These are phyloP conservation scores for Carex myosuroides DNA, from an alignment of 176 grass and related monocot genomes.

Conservation along the genomic window DNA sequence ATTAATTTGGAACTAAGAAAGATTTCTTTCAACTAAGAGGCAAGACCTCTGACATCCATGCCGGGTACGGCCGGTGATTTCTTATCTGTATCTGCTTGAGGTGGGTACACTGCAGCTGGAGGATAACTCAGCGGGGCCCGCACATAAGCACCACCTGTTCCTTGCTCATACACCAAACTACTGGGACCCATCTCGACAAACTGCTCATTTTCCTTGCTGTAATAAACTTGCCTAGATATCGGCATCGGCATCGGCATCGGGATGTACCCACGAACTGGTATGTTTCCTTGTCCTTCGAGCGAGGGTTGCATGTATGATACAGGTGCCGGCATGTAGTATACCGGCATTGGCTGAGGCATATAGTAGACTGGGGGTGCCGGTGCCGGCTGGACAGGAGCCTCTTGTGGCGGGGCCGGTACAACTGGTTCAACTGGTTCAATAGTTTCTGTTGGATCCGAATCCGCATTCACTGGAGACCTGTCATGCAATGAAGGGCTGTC, in stretches of 20 bases:
- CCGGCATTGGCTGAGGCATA: constrained; percentile 40
- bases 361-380: constrained; percentile 38
- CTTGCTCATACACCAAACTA: constrained; percentile 14
- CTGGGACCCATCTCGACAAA: not conserved
- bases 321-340: constrained; percentile 44
- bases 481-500: constrained; percentile 18
- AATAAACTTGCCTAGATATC: not conserved
- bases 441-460: constrained; percentile 15
- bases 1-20: not conserved
- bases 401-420: not conserved
- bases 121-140: constrained; percentile 11
- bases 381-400: constrained; percentile 29
- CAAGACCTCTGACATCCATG: constrained; percentile 9
- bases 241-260: not conserved
- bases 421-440: not conserved
- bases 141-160: constrained; percentile 4
- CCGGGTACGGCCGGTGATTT: not conserved
- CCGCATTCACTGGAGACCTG: constrained; percentile 19
- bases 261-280: constrained; percentile 12
- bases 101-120: constrained; percentile 2
- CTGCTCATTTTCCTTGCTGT: constrained; percentile 6
- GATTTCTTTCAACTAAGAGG: not conserved
- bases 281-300: constrained; percentile 13
- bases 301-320: constrained; percentile 26
- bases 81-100: constrained; percentile 1